Base-by-base conservation (phyloP, 2,329 filamentous ascomycete genomes). In the Botrytis byssoidea region DNA sequence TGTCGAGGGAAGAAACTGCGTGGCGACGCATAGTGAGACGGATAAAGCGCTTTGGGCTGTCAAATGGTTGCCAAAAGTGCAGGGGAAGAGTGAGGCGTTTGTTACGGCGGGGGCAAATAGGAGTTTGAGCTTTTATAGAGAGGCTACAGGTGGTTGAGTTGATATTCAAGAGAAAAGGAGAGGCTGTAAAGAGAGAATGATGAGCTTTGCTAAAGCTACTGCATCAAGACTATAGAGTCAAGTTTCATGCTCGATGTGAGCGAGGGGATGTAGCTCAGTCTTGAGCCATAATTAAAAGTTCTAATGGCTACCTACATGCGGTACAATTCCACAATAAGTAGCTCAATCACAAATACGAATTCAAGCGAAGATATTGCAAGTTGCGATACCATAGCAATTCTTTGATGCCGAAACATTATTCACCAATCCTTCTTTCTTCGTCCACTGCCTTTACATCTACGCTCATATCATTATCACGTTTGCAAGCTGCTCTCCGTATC, bases 1-100 rank as follows among this genome's bases (percentile, higher is more conserved):
- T 44, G 89, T 98, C 74, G 94, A 97, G 79, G 89, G 91, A 48
- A 88, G 90, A 73, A 87, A 87, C 7, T 98, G 96, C 81, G 96
- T 99, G 63, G 94, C 95, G 20, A 99, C 96, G 16, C 94, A 97
- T 81, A 95, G 92, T 74, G 95, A 98, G 84, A 94, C 93, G 9
- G 95, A 95, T 76, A 92, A 93, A 83, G 88, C 91, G 0, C 81
- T 98, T 4, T 98, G 95, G 92, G 89, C 90, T 72, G 93, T 95
- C 42, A 91, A 90, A 79, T 97, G 94, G 94, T 83, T 97, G 74
- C 92, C 92, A 18, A 94, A 92, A 84, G 88, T 88, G 1, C 71
- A 72, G 64, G 85, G 83, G 72, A 85, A 48, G 81, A 91, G 86
- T 69, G 92, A 89, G 82, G 88, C 88, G 81, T 97, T 97, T 83